Conservation (phyloP, 495 filamentous ascomycete species). For the Parathielavia hyrcaniae region DNA sequence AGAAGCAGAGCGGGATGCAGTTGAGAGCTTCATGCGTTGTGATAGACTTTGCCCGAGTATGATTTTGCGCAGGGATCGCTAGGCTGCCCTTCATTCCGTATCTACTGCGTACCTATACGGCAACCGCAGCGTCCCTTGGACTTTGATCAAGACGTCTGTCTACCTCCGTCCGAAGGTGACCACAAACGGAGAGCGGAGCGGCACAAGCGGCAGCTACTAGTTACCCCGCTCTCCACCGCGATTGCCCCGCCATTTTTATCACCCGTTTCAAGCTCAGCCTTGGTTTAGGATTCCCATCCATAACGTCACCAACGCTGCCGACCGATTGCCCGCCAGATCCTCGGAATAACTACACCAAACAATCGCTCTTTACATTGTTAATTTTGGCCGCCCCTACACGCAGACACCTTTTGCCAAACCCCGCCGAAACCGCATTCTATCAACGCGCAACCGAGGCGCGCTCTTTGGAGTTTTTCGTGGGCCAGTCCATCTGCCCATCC, state of each 20-base stretch:
- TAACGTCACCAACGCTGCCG: conserved; percentile 11
- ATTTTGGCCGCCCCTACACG: neutral
- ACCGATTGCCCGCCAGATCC: neutral
- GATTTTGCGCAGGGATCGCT: neutral
- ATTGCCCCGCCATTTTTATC: conserved; percentile 22
- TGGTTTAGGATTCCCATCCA: conserved; percentile 5
- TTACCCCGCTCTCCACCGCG: conserved; percentile 24
- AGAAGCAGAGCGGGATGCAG: neutral
- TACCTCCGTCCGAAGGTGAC: neutral
- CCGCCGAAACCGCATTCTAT: too few relatives aligned
- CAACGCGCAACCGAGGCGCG: neutral
- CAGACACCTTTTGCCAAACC: neutral
- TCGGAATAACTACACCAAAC: neutral
- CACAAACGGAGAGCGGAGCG: neutral
- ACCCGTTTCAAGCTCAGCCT: conserved; percentile 8
- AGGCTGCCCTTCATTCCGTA: too few relatives aligned
- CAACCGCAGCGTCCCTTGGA: neutral
- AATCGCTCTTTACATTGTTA: neutral
- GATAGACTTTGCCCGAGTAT: neutral
- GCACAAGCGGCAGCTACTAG: neutral
- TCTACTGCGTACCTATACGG: too few relatives aligned
- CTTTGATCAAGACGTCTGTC: neutral
- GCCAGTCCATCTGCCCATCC: neutral
- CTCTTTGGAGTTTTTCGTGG: neutral
- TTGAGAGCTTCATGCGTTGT: neutral